phyloP scores from a whole-genome alignment of 371 early-diverging fungal species.

The Zopfochytrium polystomum region DNA sequence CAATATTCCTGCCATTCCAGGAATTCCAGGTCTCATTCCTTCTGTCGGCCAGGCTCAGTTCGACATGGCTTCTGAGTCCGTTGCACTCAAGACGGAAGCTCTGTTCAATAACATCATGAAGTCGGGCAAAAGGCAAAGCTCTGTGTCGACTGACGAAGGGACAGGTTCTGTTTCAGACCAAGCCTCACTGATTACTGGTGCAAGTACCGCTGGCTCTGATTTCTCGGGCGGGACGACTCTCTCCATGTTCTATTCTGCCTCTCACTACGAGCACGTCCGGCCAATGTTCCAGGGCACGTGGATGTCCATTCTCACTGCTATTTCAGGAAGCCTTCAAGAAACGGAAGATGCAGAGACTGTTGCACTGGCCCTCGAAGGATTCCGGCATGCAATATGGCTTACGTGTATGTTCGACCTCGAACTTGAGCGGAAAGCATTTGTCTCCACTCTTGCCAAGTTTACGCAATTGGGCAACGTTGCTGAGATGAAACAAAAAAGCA shows the following conservation, averaged over 20 bases:
- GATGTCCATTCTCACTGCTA: slow-evolving; percentile 83
- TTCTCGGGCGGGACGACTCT: too few relatives aligned
- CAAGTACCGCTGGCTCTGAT: neutral
- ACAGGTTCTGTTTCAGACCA: slow-evolving; percentile 16
- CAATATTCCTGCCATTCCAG: too few relatives aligned
- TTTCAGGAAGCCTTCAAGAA: slow-evolving; percentile 80
- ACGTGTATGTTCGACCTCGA: slow-evolving; percentile 83
- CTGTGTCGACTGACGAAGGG: too few relatives aligned
- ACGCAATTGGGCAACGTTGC: slow-evolving; percentile 75
- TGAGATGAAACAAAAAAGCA: slow-evolving; percentile 82
- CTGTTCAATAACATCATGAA: slow-evolving; percentile 44
- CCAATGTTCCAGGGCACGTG: slow-evolving; percentile 90
- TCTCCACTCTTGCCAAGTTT: slow-evolving; percentile 83
- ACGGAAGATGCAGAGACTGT: slow-evolving; percentile 66
- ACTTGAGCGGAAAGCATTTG: slow-evolving; percentile 83
- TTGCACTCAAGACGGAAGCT: slow-evolving; percentile 52
- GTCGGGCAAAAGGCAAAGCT: slow-evolving; percentile 2
- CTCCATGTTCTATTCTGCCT: slow-evolving; percentile 54
- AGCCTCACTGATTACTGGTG: slow-evolving; percentile 12
- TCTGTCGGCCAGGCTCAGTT: slow-evolving; percentile 35
- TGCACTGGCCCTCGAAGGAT: slow-evolving; percentile 70
- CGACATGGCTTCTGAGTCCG: slow-evolving; percentile 34
- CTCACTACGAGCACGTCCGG: slow-evolving; percentile 84
- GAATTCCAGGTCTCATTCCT: too few relatives aligned
- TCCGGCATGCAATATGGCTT: slow-evolving; percentile 76